Evolutionary conservation across 1,284 basidiomycete species (phyloP).

Genomic region (Leccinum solheimii): DNA sequence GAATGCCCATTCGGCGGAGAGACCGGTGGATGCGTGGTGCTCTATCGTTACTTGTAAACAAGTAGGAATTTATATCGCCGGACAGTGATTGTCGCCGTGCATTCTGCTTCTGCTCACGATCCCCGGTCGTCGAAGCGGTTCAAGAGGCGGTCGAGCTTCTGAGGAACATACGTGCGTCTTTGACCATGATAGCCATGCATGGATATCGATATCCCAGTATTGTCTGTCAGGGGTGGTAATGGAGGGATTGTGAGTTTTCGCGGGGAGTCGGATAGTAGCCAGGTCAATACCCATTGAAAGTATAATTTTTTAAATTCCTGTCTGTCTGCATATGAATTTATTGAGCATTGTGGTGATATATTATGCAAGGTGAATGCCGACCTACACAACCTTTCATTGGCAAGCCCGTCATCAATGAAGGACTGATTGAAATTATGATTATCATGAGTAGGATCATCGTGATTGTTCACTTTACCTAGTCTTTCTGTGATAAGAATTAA

Average conservation of each 20-base stretch:
- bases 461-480: conserved; percentile 28
- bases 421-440: background rate
- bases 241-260: background rate
- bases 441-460: conserved; percentile 2
- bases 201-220: background rate
- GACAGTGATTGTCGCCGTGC: background rate
- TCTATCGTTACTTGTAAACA: background rate
- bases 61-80: background rate
- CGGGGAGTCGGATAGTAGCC: background rate
- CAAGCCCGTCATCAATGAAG: background rate
- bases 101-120: background rate
- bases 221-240: background rate
- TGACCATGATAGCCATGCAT: background rate
- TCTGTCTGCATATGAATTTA: background rate
- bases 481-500: conserved; percentile 15
- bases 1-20: background rate
- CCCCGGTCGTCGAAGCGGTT: background rate
- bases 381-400: background rate
- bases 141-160: background rate
- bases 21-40: background rate
- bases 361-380: background rate
- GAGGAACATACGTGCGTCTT: background rate
- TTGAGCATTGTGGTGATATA: background rate
- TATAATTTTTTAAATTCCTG: background rate
- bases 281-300: background rate